Evolutionary conservation across 2,329 filamentous ascomycete species (phyloP), one percentile per base, ranked within the genome.

Genomic region (Ascochyta rabiei): DNA sequence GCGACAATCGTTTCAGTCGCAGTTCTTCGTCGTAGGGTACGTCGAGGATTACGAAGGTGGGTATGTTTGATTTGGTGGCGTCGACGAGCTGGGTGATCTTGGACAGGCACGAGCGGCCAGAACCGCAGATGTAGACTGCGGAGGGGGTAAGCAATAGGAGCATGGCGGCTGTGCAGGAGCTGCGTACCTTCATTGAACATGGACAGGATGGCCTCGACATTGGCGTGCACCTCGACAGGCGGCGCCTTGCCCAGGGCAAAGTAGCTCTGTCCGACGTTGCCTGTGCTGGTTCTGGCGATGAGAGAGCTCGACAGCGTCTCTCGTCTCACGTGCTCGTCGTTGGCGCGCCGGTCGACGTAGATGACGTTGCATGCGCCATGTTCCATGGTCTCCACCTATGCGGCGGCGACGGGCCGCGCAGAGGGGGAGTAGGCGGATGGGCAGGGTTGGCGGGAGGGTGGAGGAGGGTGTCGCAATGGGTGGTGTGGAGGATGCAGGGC

Each of bases 341-440:
- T 70, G 55, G 75, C 75, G 48, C 75, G 72, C 44, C 76, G 71
- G 64, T 78, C 75, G 58, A 77, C 67, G 69, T 78, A 78, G 56
- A 78, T 75, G 46, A 78, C 70, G 66, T 77, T 77, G 68, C 76
- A 78, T 53, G 73, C 70, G 64, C 75, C 75, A 74, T 76, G 74
- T 53, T 77, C 75, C 76, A 78, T 78, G 47, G 61, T 73, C 66
- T 69, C 67, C 68, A 62, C 64, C 57, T 57, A 45, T 59, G 56
- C 60, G 61, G 59, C 66, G 66, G 68, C 63, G 69, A 70, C 67
- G 61, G 71, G 66, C 64, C 66, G 67, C 66, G 53, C 67, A 64
- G 53, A 68, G 58, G 63, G 65, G 61, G 65, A 62, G 64, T 33
- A 45, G 47, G 59, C 53, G 44, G 34, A 16, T 40, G 42, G 31